Base-by-base conservation (phyloP, 805 yeast genomes). In the Zygoascus flipseniorum region DNA sequence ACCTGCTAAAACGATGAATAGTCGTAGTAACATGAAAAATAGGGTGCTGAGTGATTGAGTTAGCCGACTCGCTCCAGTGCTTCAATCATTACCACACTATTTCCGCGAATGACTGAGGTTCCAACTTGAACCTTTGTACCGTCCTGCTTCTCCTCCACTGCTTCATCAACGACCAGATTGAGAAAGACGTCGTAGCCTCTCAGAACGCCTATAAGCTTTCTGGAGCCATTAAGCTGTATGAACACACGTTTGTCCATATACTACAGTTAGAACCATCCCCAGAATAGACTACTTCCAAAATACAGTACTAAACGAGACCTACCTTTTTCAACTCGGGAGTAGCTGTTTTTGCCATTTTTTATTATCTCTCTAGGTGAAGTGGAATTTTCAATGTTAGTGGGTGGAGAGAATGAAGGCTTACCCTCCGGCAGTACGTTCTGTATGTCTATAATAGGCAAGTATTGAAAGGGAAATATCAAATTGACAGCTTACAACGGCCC, bases 131-230 rank as follows among this genome's bases (percentile, higher is more conserved):
- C 65, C 54, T 75, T 76, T 10, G 76, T 78, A 4, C 81, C 83
- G 43, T 73, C 71, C 31, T 68, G 60, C 41, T 72, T 71, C 55
- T 79, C 80, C 65, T 86, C 93, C 14, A 81, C 74, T 1, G 89
- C 88, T 50, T 83, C 85, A 47, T 82, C 86, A 39, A 86, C 65
- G 0, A 86, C 88, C 23, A 86, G 69, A 62, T 86, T 86, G 61
- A 86, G 65, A 63, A 85, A 86, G 5, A 81, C 79, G 65, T 92
- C 98, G 66, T 82, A 92, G 1, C 98, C 98, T 61, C 87, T 75
- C 52, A 92, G 75, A 11, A 79, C 78, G 1, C 98, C 98, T n/a
- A 80, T 78, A 1, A 92, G 80, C 60, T 78, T 79, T 50, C 97
- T 76, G 13, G 85, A 71, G 1, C 96, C 95, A 66, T 88, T 89